Conservation (phyloP, 306 rosid species). For the Echinosophora koreensis region DNA sequence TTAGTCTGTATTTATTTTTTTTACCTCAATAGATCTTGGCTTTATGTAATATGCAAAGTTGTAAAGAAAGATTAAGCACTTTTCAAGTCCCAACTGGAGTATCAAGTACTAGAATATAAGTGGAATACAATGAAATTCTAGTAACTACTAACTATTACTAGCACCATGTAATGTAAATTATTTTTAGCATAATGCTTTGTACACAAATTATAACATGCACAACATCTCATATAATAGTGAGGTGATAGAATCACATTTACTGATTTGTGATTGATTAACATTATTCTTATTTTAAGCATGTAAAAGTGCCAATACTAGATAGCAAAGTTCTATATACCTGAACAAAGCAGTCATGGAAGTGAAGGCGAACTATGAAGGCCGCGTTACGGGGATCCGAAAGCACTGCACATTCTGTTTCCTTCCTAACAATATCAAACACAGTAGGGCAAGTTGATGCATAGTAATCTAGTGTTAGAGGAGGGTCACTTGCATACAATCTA, state of each 20-base stretch:
- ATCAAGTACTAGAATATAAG: slow-evolving; percentile 1
- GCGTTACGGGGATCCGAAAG: slow-evolving; percentile 77
- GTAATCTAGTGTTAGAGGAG: slow-evolving; percentile 72
- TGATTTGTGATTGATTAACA: not conserved
- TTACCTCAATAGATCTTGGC: not conserved
- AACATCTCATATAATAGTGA: too few species aligned
- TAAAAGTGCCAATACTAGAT: slow-evolving; percentile 9
- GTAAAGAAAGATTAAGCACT: slow-evolving; percentile 1
- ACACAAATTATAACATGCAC: too few species aligned
- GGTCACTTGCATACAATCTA: slow-evolving; percentile 61
- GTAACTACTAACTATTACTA: not conserved
- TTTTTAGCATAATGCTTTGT: not conserved
- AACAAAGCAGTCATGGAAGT: slow-evolving; percentile 93
- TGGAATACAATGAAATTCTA: not conserved
- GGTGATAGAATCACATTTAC: too few species aligned
- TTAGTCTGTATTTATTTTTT: not conserved
- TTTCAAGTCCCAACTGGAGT: not conserved
- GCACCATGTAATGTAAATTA: not conserved
- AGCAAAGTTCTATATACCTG: slow-evolving; percentile 62
- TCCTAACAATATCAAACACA: slow-evolving; percentile 68
- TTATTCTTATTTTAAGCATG: not conserved
- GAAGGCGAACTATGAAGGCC: slow-evolving; percentile 69
- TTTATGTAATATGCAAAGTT: slow-evolving; percentile 15
- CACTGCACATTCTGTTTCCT: slow-evolving; percentile 81
- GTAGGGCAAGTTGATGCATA: slow-evolving; percentile 81